phyloP scores from a whole-genome alignment of 805 yeast genomes.

The Barnettozyma vustinii region DNA sequence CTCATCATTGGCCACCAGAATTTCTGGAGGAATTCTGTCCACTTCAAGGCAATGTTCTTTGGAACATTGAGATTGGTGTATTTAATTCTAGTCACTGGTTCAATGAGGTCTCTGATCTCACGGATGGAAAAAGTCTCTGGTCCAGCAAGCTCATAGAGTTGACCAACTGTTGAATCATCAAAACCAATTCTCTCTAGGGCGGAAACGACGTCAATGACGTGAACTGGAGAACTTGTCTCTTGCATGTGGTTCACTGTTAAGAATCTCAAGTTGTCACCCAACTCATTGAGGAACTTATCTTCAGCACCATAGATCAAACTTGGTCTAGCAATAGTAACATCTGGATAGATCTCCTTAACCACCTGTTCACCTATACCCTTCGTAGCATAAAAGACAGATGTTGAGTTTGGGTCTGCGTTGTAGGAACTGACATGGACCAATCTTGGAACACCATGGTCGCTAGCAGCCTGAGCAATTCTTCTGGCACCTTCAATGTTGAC shows the following conservation, averaged over 20 bases:
- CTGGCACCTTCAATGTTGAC: slow-evolving; percentile 74
- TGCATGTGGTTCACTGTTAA: slow-evolving; percentile 62
- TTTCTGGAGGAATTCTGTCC: slow-evolving; percentile 32
- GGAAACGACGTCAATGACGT: slow-evolving; percentile 69
- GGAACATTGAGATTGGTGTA: slow-evolving; percentile 35
- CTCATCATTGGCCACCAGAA: slow-evolving; percentile 46
- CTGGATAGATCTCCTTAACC: slow-evolving; percentile 63
- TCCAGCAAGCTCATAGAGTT: slow-evolving; percentile 70
- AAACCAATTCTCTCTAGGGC: slow-evolving; percentile 75
- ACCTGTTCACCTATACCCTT: slow-evolving; percentile 75
- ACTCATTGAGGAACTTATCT: slow-evolving; percentile 59
- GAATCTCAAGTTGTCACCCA: slow-evolving; percentile 51
- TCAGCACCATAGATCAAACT: slow-evolving; percentile 74
- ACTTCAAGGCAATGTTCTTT: slow-evolving; percentile 31
- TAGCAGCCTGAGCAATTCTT: slow-evolving; percentile 69
- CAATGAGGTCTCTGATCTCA: slow-evolving; percentile 67
- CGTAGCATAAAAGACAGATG: slow-evolving; percentile 69
- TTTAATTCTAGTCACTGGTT: slow-evolving; percentile 46
- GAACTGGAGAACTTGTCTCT: slow-evolving; percentile 65
- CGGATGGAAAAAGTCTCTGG: slow-evolving; percentile 55
- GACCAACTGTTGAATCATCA: slow-evolving; percentile 76
- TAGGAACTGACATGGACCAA: slow-evolving; percentile 74
- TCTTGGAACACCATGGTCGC: slow-evolving; percentile 67
- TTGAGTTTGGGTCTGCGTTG: slow-evolving; percentile 64
- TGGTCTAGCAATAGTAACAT: slow-evolving; percentile 81